These are phyloP conservation scores for Pseudovirgaria hyperparasitica DNA, from an alignment of 2,329 filamentous ascomycete species.

Conservation along the genomic window DNA sequence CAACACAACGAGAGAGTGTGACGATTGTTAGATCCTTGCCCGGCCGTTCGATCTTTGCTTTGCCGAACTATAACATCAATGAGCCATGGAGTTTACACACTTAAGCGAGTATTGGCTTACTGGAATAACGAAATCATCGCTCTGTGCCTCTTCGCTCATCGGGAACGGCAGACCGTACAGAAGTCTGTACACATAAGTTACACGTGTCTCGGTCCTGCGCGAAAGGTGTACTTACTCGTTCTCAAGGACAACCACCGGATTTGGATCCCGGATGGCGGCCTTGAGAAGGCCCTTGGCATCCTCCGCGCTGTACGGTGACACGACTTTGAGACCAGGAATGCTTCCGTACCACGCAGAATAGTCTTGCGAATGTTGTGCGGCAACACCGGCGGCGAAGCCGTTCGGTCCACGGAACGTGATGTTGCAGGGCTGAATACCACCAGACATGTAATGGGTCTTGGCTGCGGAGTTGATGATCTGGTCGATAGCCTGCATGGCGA, in stretches of 20 bases:
- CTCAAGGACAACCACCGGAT: slow-evolving; percentile 67
- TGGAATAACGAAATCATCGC: slow-evolving; percentile 90
- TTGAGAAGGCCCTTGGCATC: slow-evolving; percentile 97
- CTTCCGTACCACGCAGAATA: slow-evolving; percentile 98
- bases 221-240: slow-evolving; percentile 29
- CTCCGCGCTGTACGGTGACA: slow-evolving; percentile 90
- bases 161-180: slow-evolving; percentile 91
- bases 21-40: slow-evolving; percentile 97
- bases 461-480: slow-evolving; percentile 98
- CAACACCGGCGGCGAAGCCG: slow-evolving; percentile 92
- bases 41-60: slow-evolving; percentile 95
- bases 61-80: slow-evolving; percentile 52
- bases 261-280: slow-evolving; percentile 94
- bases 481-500: slow-evolving; percentile 99
- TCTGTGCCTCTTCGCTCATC: slow-evolving; percentile 94
- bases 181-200: slow-evolving; percentile 36
- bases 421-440: slow-evolving; percentile 98
- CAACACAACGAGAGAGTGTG: slow-evolving; percentile 86
- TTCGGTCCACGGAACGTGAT: slow-evolving; percentile 99
- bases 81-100: neutral
- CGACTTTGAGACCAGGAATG: slow-evolving; percentile 94
- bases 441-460: slow-evolving; percentile 99
- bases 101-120: slow-evolving; percentile 18
- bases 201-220: slow-evolving; percentile 7
- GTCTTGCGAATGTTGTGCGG: slow-evolving; percentile 96